Conservation (phyloP, 2,329 filamentous ascomycete species). For the Claviceps sp. region DNA sequence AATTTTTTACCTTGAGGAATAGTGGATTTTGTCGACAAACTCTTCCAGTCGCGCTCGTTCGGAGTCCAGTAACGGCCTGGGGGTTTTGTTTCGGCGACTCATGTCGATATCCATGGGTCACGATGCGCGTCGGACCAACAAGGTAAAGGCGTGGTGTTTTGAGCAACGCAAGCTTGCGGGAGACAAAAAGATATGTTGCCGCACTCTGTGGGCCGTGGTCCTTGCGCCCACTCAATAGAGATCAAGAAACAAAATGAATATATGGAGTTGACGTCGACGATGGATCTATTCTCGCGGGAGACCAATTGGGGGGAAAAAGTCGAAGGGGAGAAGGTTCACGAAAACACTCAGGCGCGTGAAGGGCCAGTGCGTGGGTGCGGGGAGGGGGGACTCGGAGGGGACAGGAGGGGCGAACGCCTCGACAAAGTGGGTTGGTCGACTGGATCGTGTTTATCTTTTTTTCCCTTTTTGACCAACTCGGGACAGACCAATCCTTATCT, state of each 20-base stretch:
- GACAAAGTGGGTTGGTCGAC: constrained; percentile 4
- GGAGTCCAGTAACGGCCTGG: constrained; percentile 63
- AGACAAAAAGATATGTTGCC: background rate
- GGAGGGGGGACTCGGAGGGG: background rate
- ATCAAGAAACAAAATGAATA: background rate
- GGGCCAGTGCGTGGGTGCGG: constrained; percentile 7
- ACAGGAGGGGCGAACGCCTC: constrained; percentile 4
- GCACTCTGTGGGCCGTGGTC: background rate
- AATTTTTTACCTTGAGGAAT: constrained; percentile 62
- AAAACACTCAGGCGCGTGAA: constrained; percentile 5
- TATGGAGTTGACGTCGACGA: background rate
- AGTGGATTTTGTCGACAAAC: constrained; percentile 87
- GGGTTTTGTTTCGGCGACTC: constrained; percentile 73
- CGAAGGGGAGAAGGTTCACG: constrained; percentile 2
- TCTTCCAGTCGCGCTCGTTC: constrained; percentile 81
- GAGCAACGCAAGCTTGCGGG: background rate
- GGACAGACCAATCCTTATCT: background rate
- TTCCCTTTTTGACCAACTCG: background rate
- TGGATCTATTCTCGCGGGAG: background rate
- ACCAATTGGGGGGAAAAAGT: background rate
- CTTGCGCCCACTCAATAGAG: background rate
- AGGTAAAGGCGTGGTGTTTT: constrained; percentile 3
- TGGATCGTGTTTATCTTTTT: constrained; percentile 3
- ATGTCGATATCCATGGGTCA: constrained; percentile 51
- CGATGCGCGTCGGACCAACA: constrained; percentile 2